Base-by-base conservation (phyloP, 83 land plant genomes). In the Larix sibirica region DNA sequence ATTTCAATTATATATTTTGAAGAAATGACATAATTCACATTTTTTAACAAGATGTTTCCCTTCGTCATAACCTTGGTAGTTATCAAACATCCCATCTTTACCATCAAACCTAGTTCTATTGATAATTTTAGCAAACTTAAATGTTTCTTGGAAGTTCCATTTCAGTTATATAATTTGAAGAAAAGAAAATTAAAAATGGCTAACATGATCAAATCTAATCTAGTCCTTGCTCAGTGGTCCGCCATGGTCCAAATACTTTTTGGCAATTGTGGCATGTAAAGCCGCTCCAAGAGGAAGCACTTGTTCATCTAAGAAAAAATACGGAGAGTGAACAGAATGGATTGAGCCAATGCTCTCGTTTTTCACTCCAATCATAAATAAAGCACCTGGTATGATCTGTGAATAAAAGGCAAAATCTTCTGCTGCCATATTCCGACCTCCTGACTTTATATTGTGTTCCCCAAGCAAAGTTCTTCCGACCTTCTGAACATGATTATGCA, bases 251-350 rank as follows among this genome's bases (percentile, higher is more conserved):
- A 65, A 44, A 44, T 81, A 81, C 74, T 16, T 65, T 1, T 47
- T 13, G 14, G 70, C 74, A 44, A 65, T 42, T 38, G 74, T 24
- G 31, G 93, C 88, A 84, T 91, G 93, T 13, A 91, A 38, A 18
- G 91, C 89, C 36, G 93, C 89, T 23, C 93, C 93, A 62, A 91
- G 76, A 20, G 93, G 93, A 33, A 91, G 84, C 10, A 87, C 90
- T 59, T 89, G 80, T 60, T 91, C 93, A 79, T 91, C 91, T n/a
- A 89, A 47, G 31, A 17, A 42, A 44, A 80, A 89, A 71, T 81
- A 64, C 36, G 93, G 89, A 26, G 84, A 85, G 50, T 91, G 93
- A 40, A 83, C 83, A 16, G 85, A 69, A 83, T 87, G 69, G 61
- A 83, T 68, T 3, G 91, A 56, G 24, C 86, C 93, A 12, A 56